phyloP scores from a whole-genome alignment of 768 basidiomycete species.

The Dacryopinax primogenitus region DNA sequence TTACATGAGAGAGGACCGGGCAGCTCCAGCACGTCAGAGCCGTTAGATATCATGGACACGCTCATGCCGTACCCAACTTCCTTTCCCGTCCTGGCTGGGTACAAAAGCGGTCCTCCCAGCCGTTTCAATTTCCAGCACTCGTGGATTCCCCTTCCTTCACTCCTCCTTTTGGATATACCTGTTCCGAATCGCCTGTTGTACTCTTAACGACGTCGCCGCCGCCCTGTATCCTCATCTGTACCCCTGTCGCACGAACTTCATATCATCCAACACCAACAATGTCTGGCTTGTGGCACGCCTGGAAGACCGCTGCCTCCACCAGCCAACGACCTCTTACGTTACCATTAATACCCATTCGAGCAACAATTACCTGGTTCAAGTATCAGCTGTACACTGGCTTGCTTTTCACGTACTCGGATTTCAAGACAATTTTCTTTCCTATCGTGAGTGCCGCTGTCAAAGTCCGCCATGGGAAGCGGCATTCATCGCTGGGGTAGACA shows the following conservation, averaged over 20 bases:
- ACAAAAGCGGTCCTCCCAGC: not conserved
- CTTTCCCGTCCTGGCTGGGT: not conserved
- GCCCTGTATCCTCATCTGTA: not conserved
- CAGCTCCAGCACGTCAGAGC: not conserved
- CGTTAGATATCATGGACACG: not conserved
- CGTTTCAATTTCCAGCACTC: not conserved
- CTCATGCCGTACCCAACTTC: no score
- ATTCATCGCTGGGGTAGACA: conserved; percentile 13
- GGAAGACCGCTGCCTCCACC: not conserved
- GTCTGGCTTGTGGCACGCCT: not conserved
- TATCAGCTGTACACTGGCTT: conserved; percentile 23
- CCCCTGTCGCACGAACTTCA: not conserved
- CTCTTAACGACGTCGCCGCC: not conserved
- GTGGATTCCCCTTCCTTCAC: not conserved
- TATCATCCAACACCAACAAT: not conserved
- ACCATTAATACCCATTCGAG: not conserved
- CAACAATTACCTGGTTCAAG: not conserved
- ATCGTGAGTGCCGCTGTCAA: conserved; percentile 20
- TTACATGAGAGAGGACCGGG: not conserved
- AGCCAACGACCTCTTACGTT: not conserved
- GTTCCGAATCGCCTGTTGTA: not conserved
- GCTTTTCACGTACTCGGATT: conserved; percentile 30
- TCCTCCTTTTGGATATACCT: not conserved
- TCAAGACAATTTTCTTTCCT: conserved; percentile 28
- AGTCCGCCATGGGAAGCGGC: not conserved